These are phyloP conservation scores for Pseudogymnoascus sp. DNA, from an alignment of 2,329 filamentous ascomycete genomes.

Conservation along the genomic window DNA sequence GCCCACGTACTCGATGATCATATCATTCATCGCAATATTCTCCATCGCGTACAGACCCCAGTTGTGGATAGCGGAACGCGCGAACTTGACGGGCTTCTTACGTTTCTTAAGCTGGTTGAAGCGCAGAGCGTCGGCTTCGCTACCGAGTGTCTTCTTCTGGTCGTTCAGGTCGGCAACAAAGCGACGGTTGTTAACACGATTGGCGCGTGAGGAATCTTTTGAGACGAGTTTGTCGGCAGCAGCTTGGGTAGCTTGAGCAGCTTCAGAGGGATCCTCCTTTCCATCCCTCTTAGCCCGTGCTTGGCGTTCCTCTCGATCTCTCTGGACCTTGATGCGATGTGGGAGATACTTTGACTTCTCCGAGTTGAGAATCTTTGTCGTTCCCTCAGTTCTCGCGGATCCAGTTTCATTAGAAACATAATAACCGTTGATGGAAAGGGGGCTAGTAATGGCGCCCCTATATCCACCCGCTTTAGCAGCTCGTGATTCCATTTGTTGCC, in stretches of 20 bases:
- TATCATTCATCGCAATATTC: slow-evolving; percentile 92
- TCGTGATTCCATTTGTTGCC: slow-evolving; percentile 66
- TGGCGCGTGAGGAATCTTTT: slow-evolving; percentile 85
- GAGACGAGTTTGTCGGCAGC: slow-evolving; percentile 72
- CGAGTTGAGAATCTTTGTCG: slow-evolving; percentile 90
- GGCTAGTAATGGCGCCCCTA: slow-evolving; percentile 33
- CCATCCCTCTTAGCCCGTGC: slow-evolving; percentile 59
- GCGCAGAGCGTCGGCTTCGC: slow-evolving; percentile 82
- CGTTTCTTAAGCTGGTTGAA: slow-evolving; percentile 99
- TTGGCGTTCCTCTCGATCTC: slow-evolving; percentile 83
- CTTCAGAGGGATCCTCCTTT: slow-evolving; percentile 40
- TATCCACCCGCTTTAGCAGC: slow-evolving; percentile 52
- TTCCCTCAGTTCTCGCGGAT: slow-evolving; percentile 81
- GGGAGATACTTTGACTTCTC: slow-evolving; percentile 98
- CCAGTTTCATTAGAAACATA: slow-evolving; percentile 84
- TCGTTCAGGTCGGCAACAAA: slow-evolving; percentile 92
- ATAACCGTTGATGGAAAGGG: slow-evolving; percentile 49
- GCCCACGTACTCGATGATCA: slow-evolving; percentile 99
- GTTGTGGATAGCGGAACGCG: slow-evolving; percentile 94
- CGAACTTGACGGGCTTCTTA: slow-evolving; percentile 98
- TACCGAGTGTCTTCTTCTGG: slow-evolving; percentile 76
- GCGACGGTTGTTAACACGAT: slow-evolving; percentile 90
- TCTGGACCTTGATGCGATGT: slow-evolving; percentile 93
- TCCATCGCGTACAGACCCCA: slow-evolving; percentile 98
- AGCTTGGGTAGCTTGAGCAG: slow-evolving; percentile 62